Conservation (phyloP, 2,329 filamentous ascomycete genomes). For the Penicillium vulpinum region DNA sequence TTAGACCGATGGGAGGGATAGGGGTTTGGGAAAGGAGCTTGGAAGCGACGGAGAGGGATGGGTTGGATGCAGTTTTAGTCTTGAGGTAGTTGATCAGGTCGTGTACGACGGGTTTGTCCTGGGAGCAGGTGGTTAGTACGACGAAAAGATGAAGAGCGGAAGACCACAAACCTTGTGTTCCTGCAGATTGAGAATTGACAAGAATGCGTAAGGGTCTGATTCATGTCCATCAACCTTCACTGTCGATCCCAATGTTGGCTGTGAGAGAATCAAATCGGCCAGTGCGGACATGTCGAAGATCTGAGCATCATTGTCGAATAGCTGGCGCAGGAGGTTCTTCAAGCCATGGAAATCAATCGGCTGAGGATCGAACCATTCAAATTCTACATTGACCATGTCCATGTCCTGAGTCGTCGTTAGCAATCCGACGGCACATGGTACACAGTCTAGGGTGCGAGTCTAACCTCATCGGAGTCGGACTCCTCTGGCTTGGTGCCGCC, state of each 20-base stretch:
- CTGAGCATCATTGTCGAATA: conserved; percentile 83
- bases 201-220: conserved; percentile 86
- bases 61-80: conserved; percentile 53
- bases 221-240: conserved; percentile 97
- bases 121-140: background rate
- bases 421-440: background rate
- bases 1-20: conserved; percentile 69
- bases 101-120: conserved; percentile 70
- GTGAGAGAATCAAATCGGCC: conserved; percentile 80
- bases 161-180: conserved; percentile 61
- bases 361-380: conserved; percentile 98
- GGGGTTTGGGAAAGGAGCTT: conserved; percentile 57
- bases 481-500: conserved; percentile 42
- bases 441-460: conserved; percentile 5
- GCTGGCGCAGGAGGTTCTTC: conserved; percentile 84
- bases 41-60: conserved; percentile 58
- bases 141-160: background rate
- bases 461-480: conserved; percentile 45
- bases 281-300: conserved; percentile 86
- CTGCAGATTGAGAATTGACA: conserved; percentile 81
- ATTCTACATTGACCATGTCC: conserved; percentile 91
- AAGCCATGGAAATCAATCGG: conserved; percentile 92
- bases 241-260: conserved; percentile 85
- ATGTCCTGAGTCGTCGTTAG: conserved; percentile 63
- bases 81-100: conserved; percentile 71